Percentiles rank a stretch among this genome's conserved stretches.
phyloP scores from a whole-genome alignment of 768 basidiomycete species.

The Tulasnella sp. region DNA sequence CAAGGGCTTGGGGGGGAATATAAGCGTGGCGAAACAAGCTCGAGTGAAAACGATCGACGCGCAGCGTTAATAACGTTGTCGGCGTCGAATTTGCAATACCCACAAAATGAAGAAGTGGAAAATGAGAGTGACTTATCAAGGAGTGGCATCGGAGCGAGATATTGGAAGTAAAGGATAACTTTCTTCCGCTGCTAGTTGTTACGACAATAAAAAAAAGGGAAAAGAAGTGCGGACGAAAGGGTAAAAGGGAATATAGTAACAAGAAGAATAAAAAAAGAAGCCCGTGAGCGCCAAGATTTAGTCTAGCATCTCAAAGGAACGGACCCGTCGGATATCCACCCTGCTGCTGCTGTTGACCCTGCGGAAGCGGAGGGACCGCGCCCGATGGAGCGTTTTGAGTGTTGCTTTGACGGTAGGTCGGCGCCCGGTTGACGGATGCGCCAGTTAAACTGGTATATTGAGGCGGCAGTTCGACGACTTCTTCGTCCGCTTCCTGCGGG shows the following conservation, averaged over 20 bases:
- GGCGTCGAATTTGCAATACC: neutral
- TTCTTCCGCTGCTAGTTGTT: neutral
- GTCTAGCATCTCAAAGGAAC: neutral
- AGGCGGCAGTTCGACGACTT: constrained; percentile 31
- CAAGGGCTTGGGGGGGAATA: too few relatives aligned
- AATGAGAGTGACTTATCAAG: neutral
- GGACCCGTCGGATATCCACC: constrained; percentile 8
- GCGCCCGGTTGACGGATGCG: neutral
- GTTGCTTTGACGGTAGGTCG: constrained; percentile 13
- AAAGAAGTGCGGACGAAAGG: neutral
- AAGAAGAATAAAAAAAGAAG: neutral
- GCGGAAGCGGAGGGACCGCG: neutral
- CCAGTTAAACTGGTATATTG: constrained; percentile 24
- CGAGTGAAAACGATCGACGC: neutral
- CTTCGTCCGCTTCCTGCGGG: constrained; percentile 18
- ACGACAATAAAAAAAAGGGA: neutral
- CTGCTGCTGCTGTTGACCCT: neutral
- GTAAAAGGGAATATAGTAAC: neutral
- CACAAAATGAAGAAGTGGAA: neutral
- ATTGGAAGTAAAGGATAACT: neutral
- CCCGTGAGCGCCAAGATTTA: neutral
- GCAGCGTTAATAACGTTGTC: neutral
- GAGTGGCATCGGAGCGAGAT: neutral
- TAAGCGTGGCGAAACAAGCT: too few relatives aligned
- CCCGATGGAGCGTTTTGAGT: neutral